Evolutionary conservation across 2,329 filamentous ascomycete species (phyloP), one percentile per base, ranked within the genome.

Genomic region (Pyrenochaeta sp.): DNA sequence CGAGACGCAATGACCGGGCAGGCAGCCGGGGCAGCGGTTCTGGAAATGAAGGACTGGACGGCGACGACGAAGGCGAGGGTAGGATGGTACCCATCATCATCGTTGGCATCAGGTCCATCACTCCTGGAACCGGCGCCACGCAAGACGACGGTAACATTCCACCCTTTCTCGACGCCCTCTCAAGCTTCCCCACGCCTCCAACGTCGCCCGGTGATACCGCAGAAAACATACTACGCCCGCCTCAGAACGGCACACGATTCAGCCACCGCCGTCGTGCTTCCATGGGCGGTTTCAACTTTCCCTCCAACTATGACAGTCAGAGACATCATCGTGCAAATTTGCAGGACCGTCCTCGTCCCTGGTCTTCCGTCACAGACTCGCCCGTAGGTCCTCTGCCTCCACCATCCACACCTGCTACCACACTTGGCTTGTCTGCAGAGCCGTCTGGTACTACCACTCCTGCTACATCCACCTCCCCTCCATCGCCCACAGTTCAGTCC

Each of bases 81-180:
- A 77, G 85, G 15, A 85, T 85, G 69, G 82, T 87, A 26, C 86
- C 85, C 7, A 79, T 88, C 50, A 86, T 88, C 29, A 85, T 88
- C 38, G 85, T 88, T 27, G 85, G 85, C 40, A 86, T 88, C 41
- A 76, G 85, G 39, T 86, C 84, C 18, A 84, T 87, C 44, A 83
- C 80, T 21, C 78, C 82, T 14, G 70, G 68, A 35, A 74, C 74
- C 18, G 76, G 74, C 51, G 72, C 74, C 10, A 67, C 72, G 17
- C 72, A 73, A 14, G 72, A 74, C 57, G 63, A 74, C 55, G 55
- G 50, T 43, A 68, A 72, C 55, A 72, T 77, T 48, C 75, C 72
- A 15, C 75, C 76, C 11, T 79, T 79, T 66, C 71, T 79, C 37
- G 77, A 80, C 44, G 74, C 76, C 20, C 71, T 79, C n/a, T 77